Evolutionary conservation across 805 yeast genomes (phyloP).

Genomic region (Candida krabiensis): DNA sequence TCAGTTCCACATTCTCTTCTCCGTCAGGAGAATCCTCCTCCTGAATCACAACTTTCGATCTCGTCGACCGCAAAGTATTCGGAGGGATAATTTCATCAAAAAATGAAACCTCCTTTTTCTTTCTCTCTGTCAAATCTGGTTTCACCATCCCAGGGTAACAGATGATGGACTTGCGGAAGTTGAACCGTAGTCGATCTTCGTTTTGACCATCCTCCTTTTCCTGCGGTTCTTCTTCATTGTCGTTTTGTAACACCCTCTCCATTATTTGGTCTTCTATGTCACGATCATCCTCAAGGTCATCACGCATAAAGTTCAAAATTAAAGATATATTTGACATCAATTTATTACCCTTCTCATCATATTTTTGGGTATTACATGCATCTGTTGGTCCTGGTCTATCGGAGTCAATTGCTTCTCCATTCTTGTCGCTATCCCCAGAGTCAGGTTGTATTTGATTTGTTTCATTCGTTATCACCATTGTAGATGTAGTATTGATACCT

Average conservation of each 20-base stretch:
- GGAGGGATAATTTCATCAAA: too few relatives aligned
- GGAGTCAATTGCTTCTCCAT: not conserved
- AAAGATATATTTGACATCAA: constrained; percentile 52
- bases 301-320: constrained; percentile 60
- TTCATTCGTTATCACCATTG: constrained; percentile 34
- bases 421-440: constrained; percentile 3
- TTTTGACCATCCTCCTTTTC: too few relatives aligned
- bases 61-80: too few relatives aligned
- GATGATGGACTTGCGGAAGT: constrained; percentile 13
- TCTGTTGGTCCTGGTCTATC: not conserved
- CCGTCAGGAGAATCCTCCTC: constrained; percentile 1
- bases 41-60: too few relatives aligned
- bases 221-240: constrained; percentile 30
- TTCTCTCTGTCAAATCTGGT: not conserved
- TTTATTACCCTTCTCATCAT: constrained; percentile 27
- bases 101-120: not conserved
- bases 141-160: constrained; percentile 29
- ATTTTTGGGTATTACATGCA: constrained; percentile 11
- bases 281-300: constrained; percentile 65
- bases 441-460: not conserved
- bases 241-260: constrained; percentile 36
- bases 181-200: too few relatives aligned
- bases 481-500: constrained; percentile 68
- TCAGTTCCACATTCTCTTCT: constrained; percentile 1
- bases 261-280: constrained; percentile 57